Percentiles rank a stretch among this genome's conserved stretches.
phyloP scores from a whole-genome alignment of 352 stramenopile genomes.

The Pilasporangium apinafurcum region DNA sequence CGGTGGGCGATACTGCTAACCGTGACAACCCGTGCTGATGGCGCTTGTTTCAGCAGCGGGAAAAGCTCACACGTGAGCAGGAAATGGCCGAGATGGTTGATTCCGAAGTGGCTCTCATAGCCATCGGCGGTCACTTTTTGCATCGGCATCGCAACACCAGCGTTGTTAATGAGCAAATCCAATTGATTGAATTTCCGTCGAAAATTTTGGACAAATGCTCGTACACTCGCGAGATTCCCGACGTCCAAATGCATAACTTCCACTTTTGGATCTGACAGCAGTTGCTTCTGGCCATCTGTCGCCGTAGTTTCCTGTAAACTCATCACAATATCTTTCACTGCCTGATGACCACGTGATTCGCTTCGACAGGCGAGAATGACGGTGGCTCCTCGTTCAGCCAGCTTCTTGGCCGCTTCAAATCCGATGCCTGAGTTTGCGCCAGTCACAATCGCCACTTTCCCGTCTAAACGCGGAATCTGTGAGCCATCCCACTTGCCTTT shows the following conservation, averaged over 20 bases:
- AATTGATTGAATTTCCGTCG: conserved; percentile 9
- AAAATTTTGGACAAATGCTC: conserved; percentile 9
- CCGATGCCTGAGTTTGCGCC: conserved; percentile 82
- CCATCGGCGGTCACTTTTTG: conserved; percentile 9
- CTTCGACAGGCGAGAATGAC: conserved; percentile 80
- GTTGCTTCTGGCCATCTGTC: not conserved
- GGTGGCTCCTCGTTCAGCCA: conserved; percentile 45
- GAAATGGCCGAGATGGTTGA: conserved; percentile 50
- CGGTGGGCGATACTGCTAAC: conserved; percentile 31
- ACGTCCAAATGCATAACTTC: conserved; percentile 22
- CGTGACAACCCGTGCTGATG: conserved; percentile 19
- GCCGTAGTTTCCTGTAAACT: not conserved
- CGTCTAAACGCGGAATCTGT: conserved; percentile 20
- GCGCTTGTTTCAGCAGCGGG: conserved; percentile 15
- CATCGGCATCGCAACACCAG: conserved; percentile 13
- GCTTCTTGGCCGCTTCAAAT: conserved; percentile 45
- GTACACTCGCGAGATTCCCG: conserved; percentile 10
- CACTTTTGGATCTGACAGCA: conserved; percentile 2
- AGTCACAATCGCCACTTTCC: conserved; percentile 73
- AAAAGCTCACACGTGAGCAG: conserved; percentile 36
- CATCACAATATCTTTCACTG: conserved; percentile 16
- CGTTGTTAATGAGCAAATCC: conserved; percentile 30
- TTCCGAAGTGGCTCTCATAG: conserved; percentile 35
- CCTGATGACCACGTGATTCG: conserved; percentile 14
- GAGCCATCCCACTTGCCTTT: conserved; percentile 19